Evolutionary conservation across 2,329 filamentous ascomycete genomes (phyloP).

Genomic region (Apiospora pterosperma): DNA sequence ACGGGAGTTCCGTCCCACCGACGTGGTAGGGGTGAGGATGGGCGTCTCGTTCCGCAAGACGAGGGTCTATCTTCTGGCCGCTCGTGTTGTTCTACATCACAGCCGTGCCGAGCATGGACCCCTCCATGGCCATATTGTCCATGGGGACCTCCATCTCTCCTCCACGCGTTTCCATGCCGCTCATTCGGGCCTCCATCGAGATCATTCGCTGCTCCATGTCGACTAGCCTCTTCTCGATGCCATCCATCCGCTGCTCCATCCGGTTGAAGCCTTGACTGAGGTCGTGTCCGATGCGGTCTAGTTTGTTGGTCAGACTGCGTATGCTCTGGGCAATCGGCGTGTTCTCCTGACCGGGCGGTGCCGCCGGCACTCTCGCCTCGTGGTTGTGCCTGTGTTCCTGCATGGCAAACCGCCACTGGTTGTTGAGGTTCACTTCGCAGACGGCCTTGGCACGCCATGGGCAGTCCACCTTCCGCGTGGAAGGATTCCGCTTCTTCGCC

Average conservation of each 20-base stretch:
- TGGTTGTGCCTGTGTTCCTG: constrained; percentile 61
- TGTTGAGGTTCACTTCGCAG: constrained; percentile 59
- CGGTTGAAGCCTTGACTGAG: constrained; percentile 49
- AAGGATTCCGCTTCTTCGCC: constrained; percentile 61
- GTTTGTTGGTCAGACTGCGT: constrained; percentile 55
- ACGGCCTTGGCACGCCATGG: constrained; percentile 62
- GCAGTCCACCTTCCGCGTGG: constrained; percentile 61
- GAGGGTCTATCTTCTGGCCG: neutral
- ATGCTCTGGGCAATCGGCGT: constrained; percentile 56
- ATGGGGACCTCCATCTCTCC: constrained; percentile 34
- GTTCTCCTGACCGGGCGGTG: constrained; percentile 53
- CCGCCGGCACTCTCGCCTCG: constrained; percentile 53
- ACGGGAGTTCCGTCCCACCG: neutral
- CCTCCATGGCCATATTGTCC: constrained; percentile 35
- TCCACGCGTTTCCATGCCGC: constrained; percentile 32
- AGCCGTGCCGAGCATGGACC: constrained; percentile 30
- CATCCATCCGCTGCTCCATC: constrained; percentile 47
- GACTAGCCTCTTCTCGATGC: constrained; percentile 53
- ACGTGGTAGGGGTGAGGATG: neutral
- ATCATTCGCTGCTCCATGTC: constrained; percentile 42
- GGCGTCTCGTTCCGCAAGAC: neutral
- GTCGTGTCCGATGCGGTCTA: constrained; percentile 57
- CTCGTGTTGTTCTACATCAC: constrained; percentile 28
- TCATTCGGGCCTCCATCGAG: constrained; percentile 33
- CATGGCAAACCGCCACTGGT: constrained; percentile 62